phyloP scores from a whole-genome alignment of 2,329 filamentous ascomycete genomes.

The Sarocladium oryzae region DNA sequence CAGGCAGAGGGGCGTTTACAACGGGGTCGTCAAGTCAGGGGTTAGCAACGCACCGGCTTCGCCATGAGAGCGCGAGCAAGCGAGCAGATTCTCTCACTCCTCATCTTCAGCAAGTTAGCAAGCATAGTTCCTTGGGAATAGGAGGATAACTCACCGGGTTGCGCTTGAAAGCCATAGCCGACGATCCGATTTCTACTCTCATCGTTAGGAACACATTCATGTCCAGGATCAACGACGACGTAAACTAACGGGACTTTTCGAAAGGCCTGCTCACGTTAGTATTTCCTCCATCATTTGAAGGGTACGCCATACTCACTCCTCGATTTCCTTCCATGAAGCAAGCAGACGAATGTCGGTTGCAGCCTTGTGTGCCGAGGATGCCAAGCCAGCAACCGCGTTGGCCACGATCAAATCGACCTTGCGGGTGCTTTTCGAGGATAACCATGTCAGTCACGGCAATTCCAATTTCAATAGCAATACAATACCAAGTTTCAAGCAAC shows the following conservation, averaged over 20 bases:
- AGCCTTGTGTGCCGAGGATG: slow-evolving; percentile 67
- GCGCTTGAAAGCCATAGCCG: slow-evolving; percentile 48
- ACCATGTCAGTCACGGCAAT: too few species aligned
- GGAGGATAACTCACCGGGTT: slow-evolving; percentile 28
- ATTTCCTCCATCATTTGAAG: too few species aligned
- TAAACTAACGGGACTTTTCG: slow-evolving; percentile 68
- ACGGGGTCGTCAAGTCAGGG: too few species aligned
- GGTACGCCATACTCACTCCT: slow-evolving; percentile 53
- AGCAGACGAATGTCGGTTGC: slow-evolving; percentile 68
- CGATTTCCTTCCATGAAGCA: slow-evolving; percentile 72
- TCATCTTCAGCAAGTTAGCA: slow-evolving; percentile 29
- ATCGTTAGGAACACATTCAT: too few species aligned
- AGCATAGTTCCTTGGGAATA: not conserved
- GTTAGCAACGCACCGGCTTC: too few species aligned
- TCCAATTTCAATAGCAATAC: too few species aligned
- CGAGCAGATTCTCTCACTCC: slow-evolving; percentile 39
- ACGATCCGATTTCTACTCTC: slow-evolving; percentile 70
- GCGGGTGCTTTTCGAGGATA: too few species aligned
- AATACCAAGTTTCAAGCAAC: too few species aligned
- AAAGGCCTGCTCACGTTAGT: too few species aligned
- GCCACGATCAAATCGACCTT: slow-evolving; percentile 78
- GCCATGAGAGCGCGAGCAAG: slow-evolving; percentile 40
- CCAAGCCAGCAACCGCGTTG: slow-evolving; percentile 74
- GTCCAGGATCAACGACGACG: too few species aligned
- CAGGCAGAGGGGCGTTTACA: too few species aligned